Evolutionary conservation across 1,139 yeast genomes (phyloP).

Genomic region (Tardiomyces digboiensis): DNA sequence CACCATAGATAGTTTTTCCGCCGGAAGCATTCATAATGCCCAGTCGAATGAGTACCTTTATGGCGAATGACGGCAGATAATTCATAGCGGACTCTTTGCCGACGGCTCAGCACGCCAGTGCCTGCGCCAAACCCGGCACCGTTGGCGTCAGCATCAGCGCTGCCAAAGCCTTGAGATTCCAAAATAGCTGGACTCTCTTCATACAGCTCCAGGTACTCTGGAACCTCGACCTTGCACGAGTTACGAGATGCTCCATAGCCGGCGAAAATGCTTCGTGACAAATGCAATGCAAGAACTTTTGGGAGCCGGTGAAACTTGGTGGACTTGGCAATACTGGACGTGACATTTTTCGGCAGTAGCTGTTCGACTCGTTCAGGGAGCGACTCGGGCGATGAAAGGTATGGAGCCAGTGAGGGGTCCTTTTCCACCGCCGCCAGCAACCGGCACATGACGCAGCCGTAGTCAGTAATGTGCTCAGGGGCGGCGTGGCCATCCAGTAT

Average conservation of each 20-base stretch:
- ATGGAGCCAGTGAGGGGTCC: conserved; percentile 12
- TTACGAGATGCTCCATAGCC: conserved; percentile 69
- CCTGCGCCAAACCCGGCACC: background rate
- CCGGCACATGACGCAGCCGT: conserved; percentile 68
- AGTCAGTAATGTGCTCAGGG: conserved; percentile 65
- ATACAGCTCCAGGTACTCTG: conserved; percentile 42
- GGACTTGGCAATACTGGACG: conserved; percentile 58
- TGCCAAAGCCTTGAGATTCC: too few species aligned
- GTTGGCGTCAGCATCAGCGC: too few species aligned
- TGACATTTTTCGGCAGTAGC: conserved; percentile 33
- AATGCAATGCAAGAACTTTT: conserved; percentile 58
- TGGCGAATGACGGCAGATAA: conserved; percentile 73
- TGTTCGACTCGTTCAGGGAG: conserved; percentile 24
- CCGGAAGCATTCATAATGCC: conserved; percentile 49
- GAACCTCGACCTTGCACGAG: conserved; percentile 61
- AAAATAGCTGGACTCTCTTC: conserved; percentile 3
- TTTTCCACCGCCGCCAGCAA: conserved; percentile 34
- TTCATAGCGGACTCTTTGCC: conserved; percentile 36
- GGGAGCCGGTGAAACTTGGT: conserved; percentile 61
- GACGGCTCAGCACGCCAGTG: background rate
- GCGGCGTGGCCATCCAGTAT: conserved; percentile 50
- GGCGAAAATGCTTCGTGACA: conserved; percentile 71
- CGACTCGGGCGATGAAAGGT: conserved; percentile 14
- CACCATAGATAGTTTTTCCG: conserved; percentile 22
- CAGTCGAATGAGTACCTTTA: conserved; percentile 80